Evolutionary conservation across 768 basidiomycete species (phyloP), one percentile per base, ranked within the genome.

Genomic region (Mycena sanguinolenta): DNA sequence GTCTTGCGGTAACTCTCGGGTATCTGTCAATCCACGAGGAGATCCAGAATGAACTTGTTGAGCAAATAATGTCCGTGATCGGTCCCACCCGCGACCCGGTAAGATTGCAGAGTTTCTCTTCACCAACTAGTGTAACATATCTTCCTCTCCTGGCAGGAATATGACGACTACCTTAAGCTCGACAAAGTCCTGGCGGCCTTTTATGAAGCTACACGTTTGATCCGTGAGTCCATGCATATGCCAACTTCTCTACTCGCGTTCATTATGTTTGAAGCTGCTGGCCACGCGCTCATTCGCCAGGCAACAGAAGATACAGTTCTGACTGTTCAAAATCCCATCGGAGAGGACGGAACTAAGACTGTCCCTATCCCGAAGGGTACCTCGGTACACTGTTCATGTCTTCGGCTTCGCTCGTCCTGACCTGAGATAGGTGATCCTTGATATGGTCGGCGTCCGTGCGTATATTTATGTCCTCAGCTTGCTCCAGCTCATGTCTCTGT

Each of bases 31-130:
- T 86, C 16, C 71, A 87, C 73, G 79, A 83, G 7, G 84, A 86
- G 17, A 78, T 86, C 21, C 88, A 89, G 76, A 78, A 86, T 19
- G 86, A 86, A 69, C 79, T 87, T 9, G 78, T 84, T 67, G 77
- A 84, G 16, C 83, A 89, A 39, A 84, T 88, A n/a, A 65, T 79
- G 14, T 73, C 75, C 8, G 79, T 85, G 42, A 75, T 86, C 53
- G 83, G 82, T 9, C 63, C 68, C 52, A 76, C 79, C 23, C 76
- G 77, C 13, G 82, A 82, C 67, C 83, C 82, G 30, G 82, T 84
- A 63, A 34, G 10, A 5, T 34, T 14, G 21, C 3, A 3, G 23
- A 10, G 2, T 3, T 38, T 50, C 8, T 14, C 10, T 13, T 50
- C 32, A 4, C 1, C 21, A 19, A n/a, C n/a, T 0, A 30, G 27